A percentile compares a stretch with the other conserved stretches of the same genome.
These are phyloP conservation scores for Podospora comata DNA, from an alignment of 495 filamentous ascomycete genomes.

Conservation along the genomic window DNA sequence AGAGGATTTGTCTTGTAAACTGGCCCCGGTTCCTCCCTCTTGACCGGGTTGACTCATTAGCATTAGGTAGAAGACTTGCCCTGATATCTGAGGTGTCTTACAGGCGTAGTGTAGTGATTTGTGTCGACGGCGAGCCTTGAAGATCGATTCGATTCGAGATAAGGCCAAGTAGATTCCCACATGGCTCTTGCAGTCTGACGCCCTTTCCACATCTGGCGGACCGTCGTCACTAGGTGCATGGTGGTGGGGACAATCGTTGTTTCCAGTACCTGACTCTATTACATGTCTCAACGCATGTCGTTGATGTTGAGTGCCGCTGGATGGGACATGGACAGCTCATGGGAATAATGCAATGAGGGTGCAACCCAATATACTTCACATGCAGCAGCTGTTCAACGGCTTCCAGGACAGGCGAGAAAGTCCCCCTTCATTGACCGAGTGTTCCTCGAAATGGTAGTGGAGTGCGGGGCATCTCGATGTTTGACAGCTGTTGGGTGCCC, in stretches of 20 bases:
- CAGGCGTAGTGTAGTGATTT: too few relatives aligned
- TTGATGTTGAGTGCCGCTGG: not conserved
- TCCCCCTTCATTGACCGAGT: not conserved
- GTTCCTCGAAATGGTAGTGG: not conserved
- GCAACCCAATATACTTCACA: not conserved
- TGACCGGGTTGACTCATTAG: not conserved
- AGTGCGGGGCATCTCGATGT: not conserved
- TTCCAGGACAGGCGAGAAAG: conserved; percentile 9
- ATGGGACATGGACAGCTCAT: too few relatives aligned
- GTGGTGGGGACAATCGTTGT: not conserved
- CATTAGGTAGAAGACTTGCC: not conserved
- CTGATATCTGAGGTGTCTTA: not conserved
- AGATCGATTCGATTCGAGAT: too few relatives aligned
- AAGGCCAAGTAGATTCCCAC: not conserved
- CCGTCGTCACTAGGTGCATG: not conserved
- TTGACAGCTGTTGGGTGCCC: not conserved
- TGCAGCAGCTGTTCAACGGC: not conserved
- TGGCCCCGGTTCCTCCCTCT: not conserved
- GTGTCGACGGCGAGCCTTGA: too few relatives aligned
- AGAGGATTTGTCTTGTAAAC: not conserved
- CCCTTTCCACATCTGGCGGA: not conserved
- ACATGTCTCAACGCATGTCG: not conserved
- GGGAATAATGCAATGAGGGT: not conserved
- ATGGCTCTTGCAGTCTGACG: not conserved
- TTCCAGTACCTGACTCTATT: not conserved